Percentiles rank a stretch among this genome's conserved stretches.
Evolutionary conservation across 805 yeast genomes (phyloP).

Genomic region (Geotrichum ghanense): DNA sequence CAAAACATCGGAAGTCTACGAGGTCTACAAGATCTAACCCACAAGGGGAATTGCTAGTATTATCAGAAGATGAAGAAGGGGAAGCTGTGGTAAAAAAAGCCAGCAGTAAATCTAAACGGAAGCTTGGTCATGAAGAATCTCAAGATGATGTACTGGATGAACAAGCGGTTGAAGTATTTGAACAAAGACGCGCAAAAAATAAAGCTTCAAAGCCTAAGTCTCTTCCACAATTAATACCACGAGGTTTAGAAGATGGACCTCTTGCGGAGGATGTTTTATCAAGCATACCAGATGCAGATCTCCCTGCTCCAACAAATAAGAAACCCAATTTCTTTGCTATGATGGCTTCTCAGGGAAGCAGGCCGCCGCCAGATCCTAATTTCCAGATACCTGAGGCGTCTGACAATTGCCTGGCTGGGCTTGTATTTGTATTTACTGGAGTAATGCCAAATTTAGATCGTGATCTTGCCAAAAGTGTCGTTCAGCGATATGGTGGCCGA

Average conservation of each 20-base stretch:
- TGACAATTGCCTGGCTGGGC: conserved; percentile 76
- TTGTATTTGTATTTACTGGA: conserved; percentile 92
- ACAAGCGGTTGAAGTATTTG: conserved; percentile 3
- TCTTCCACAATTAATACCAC: conserved; percentile 3
- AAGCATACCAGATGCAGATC: conserved; percentile 63
- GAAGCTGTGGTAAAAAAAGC: conserved; percentile 2
- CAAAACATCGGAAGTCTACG: conserved; percentile 1
- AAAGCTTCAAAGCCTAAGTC: conserved; percentile 5
- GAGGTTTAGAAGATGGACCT: conserved; percentile 7
- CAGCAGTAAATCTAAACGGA: neutral
- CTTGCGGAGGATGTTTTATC: conserved; percentile 47
- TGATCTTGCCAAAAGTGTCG: conserved; percentile 59
- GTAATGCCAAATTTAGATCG: conserved; percentile 70
- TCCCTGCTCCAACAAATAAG: conserved; percentile 40
- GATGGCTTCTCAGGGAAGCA: conserved; percentile 31
- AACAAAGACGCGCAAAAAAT: conserved; percentile 4
- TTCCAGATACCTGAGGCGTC: conserved; percentile 69
- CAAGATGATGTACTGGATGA: conserved; percentile 6
- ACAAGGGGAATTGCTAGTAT: neutral
- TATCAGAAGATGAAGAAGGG: conserved; percentile 3
- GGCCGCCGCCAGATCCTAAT: conserved; percentile 7
- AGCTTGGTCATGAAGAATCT: conserved; percentile 2
- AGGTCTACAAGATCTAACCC: neutral
- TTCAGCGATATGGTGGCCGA: conserved; percentile 81
- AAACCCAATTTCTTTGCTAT: conserved; percentile 48